phyloP scores from a whole-genome alignment of 176 grass and related monocot genomes.

The Puccinellia tenuiflora region DNA sequence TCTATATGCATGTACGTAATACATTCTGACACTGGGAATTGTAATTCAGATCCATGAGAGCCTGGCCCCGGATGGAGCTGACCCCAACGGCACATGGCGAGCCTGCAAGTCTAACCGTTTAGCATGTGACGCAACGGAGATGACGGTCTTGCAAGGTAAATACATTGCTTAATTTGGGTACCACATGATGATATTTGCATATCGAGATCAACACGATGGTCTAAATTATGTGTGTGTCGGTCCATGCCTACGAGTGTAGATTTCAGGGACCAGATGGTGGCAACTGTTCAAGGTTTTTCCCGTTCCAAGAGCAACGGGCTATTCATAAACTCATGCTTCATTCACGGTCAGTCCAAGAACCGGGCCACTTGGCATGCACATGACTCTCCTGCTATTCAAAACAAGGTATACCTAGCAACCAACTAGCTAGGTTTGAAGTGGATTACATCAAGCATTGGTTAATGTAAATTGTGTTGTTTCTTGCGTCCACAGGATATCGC shows the following conservation, averaged over 20 bases:
- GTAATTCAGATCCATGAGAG: conserved; percentile 55
- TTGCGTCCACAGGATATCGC: conserved; percentile 44
- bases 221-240: neutral
- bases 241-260: conserved; percentile 16
- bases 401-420: conserved; percentile 36
- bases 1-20: too few relatives aligned
- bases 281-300: conserved; percentile 36
- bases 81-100: conserved; percentile 50
- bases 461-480: neutral
- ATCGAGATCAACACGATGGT: neutral
- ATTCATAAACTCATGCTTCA: conserved; percentile 92
- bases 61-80: conserved; percentile 43
- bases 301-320: conserved; percentile 38
- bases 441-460: neutral
- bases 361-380: conserved; percentile 40
- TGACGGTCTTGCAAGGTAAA: conserved; percentile 70
- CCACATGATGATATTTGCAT: neutral
- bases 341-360: conserved; percentile 63
- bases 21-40: neutral
- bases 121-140: conserved; percentile 44
- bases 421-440: neutral
- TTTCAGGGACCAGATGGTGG: conserved; percentile 78
- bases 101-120: conserved; percentile 60
- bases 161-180: neutral
- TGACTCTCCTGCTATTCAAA: conserved; percentile 45